phyloP scores from a whole-genome alignment of 2,329 filamentous ascomycete genomes.

The Fusarium avenaceum region DNA sequence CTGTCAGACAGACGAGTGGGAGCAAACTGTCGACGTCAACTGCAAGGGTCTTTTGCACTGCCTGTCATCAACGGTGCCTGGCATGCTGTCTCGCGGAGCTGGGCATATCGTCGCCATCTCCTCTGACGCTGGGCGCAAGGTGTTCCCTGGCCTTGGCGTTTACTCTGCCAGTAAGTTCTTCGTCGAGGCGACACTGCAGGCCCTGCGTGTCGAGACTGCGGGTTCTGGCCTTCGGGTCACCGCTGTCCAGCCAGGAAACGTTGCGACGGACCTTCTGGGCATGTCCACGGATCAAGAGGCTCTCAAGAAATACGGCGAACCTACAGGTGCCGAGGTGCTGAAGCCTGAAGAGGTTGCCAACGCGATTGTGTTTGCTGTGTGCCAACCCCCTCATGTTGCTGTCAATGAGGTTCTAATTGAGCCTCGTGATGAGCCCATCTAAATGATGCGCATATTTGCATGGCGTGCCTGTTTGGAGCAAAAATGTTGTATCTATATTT shows the following conservation, averaged over 20 bases:
- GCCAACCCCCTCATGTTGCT: constrained; percentile 80
- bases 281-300: constrained; percentile 84
- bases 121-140: constrained; percentile 84
- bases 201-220: constrained; percentile 80
- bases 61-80: constrained; percentile 76
- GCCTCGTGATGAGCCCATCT: constrained; percentile 81
- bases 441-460: constrained; percentile 5
- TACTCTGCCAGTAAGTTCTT: constrained; percentile 90
- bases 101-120: constrained; percentile 86
- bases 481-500: constrained; percentile 37
- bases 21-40: constrained; percentile 86
- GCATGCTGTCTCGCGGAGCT: constrained; percentile 76
- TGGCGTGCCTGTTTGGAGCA: constrained; percentile 10
- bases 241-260: constrained; percentile 82
- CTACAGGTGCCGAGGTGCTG: constrained; percentile 80
- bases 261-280: constrained; percentile 77
- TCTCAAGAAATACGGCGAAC: constrained; percentile 82
- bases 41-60: constrained; percentile 86
- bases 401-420: constrained; percentile 87
- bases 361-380: constrained; percentile 80
- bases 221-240: constrained; percentile 80
- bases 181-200: constrained; percentile 84
- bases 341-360: constrained; percentile 79
- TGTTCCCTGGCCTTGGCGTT: constrained; percentile 84
- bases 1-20: constrained; percentile 79